Conservation (phyloP, 768 basidiomycete genomes). For the Hericium rajendrae region DNA sequence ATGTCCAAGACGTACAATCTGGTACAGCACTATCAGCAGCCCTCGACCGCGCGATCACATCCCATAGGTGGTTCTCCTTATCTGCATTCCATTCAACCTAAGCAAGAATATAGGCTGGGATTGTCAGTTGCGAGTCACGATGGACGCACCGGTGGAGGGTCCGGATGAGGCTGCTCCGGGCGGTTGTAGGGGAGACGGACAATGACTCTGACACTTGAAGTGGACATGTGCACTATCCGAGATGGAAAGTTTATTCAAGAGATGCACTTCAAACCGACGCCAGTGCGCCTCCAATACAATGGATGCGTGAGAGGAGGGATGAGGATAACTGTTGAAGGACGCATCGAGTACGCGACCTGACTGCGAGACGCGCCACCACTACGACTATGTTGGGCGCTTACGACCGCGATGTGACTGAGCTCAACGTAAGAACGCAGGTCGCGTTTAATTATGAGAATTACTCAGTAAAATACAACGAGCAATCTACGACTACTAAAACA, state of each 20-base stretch:
- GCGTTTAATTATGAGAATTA: no score
- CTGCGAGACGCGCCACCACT: no score
- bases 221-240: conserved; percentile 2
- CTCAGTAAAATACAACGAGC: no score
- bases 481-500: no score
- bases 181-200: conserved; percentile 73
- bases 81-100: conserved; percentile 82
- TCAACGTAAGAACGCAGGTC: no score
- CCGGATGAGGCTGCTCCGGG: conserved; percentile 54
- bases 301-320: no score
- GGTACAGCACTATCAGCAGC: conserved; percentile 63
- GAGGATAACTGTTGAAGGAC: no score
- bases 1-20: conserved; percentile 51
- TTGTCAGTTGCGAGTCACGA: not conserved
- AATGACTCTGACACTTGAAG: conserved; percentile 39
- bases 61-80: conserved; percentile 82
- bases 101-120: conserved; percentile 1
- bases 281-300: not conserved
- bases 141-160: conserved; percentile 59
- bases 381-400: no score
- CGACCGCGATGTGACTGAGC: no score
- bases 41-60: conserved; percentile 73
- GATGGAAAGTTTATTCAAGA: not conserved
- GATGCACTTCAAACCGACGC: not conserved
- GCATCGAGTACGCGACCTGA: no score